These are phyloP conservation scores for Plantago ovata DNA, from an alignment of 257 asterid species.

Conservation along the genomic window DNA sequence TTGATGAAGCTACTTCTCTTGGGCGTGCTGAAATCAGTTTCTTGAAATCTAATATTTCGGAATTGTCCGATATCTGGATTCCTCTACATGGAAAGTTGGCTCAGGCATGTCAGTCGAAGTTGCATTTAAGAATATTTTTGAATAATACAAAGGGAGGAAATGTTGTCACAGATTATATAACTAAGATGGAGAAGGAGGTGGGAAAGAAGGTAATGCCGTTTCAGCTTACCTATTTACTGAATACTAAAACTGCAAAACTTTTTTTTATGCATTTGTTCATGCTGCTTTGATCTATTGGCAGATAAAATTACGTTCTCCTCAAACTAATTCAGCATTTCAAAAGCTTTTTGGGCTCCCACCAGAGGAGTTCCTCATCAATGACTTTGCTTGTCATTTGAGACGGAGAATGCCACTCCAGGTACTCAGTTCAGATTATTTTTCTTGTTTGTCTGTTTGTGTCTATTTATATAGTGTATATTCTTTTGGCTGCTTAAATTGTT, in stretches of 20 bases:
- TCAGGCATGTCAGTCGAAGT: constrained; percentile 94
- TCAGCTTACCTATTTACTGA: constrained; percentile 18
- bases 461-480: not conserved
- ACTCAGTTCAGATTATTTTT: constrained; percentile 17
- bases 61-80: constrained; percentile 84
- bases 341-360: constrained; percentile 91
- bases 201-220: constrained; percentile 77
- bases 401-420: constrained; percentile 99
- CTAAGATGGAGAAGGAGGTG: constrained; percentile 97
- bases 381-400: constrained; percentile 89
- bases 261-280: constrained; percentile 13
- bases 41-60: constrained; percentile 69
- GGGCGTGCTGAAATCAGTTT: constrained; percentile 87
- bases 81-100: constrained; percentile 92
- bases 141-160: constrained; percentile 71
- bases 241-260: not conserved
- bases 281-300: constrained; percentile 32
- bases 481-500: not conserved
- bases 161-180: constrained; percentile 70
- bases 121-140: constrained; percentile 88
- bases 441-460: too few relatives aligned
- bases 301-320: constrained; percentile 94
- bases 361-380: constrained; percentile 96
- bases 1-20: constrained; percentile 85
- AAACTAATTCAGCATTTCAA: constrained; percentile 94